phyloP scores from a whole-genome alignment of 148 eudicot species.

The Talinum fruticosum region DNA sequence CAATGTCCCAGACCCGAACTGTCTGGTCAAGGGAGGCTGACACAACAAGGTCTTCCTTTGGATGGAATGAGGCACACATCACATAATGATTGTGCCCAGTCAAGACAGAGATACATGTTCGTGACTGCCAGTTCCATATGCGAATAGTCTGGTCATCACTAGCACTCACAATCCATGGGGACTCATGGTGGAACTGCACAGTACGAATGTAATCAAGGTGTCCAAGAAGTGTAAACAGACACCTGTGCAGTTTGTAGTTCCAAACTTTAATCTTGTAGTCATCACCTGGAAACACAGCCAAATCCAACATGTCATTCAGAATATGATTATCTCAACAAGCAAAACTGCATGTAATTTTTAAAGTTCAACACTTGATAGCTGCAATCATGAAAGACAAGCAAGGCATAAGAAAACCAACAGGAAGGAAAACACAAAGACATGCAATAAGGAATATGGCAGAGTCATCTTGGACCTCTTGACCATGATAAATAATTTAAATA shows the following conservation, averaged over 20 bases:
- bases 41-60: constrained; percentile 86
- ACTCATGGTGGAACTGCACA: constrained; percentile 91
- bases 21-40: constrained; percentile 96
- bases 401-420: neutral
- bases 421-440: neutral
- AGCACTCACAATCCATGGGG: constrained; percentile 94
- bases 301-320: neutral
- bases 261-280: constrained; percentile 96
- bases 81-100: constrained; percentile 97
- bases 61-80: constrained; percentile 95
- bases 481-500: neutral
- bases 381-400: neutral
- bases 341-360: neutral
- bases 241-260: constrained; percentile 90
- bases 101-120: constrained; percentile 85
- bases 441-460: neutral
- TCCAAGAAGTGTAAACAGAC: constrained; percentile 88
- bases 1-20: constrained; percentile 93
- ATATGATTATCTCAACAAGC: neutral
- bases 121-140: constrained; percentile 96
- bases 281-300: constrained; percentile 58
- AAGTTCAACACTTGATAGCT: neutral
- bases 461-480: neutral
- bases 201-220: constrained; percentile 97
- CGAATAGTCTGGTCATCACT: constrained; percentile 97